Evolutionary conservation across 306 rosid species (phyloP).

Genomic region (Lathyrus oleraceus): DNA sequence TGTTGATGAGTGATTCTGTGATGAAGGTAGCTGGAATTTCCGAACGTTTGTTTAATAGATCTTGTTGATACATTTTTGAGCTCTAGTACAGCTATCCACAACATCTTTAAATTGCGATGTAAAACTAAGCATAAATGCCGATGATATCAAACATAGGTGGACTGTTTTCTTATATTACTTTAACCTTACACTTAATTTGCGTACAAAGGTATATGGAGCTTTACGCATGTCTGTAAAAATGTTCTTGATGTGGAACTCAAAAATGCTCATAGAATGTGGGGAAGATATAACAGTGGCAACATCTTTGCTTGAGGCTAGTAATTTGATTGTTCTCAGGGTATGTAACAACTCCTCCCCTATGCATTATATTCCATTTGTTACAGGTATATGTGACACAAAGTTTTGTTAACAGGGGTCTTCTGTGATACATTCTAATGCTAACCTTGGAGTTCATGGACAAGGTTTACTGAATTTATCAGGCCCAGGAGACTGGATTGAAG

Average conservation of each 20-base stretch:
- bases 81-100: constrained; percentile 12
- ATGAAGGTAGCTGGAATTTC: constrained; percentile 63
- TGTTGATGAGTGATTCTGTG: constrained; percentile 92
- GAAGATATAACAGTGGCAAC: constrained; percentile 81
- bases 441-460: constrained; percentile 98
- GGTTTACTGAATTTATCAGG: constrained; percentile 95
- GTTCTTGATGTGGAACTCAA: constrained; percentile 99
- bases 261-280: constrained; percentile 90
- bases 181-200: constrained; percentile 20
- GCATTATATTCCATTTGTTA: constrained; percentile 34
- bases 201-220: constrained; percentile 86
- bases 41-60: constrained; percentile 10
- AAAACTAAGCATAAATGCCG: constrained; percentile 11
- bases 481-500: constrained; percentile 93
- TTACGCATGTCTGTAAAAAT: constrained; percentile 97
- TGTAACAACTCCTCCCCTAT: constrained; percentile 35
- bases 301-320: constrained; percentile 93
- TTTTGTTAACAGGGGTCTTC: constrained; percentile 73
- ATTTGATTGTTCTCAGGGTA: constrained; percentile 94
- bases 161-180: constrained; percentile 12
- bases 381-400: constrained; percentile 32
- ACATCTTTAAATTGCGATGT: constrained; percentile 16
- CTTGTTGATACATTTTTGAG: constrained; percentile 20
- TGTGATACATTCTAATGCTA: constrained; percentile 97
- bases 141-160: not conserved